Evolutionary conservation across 768 basidiomycete species (phyloP).

Genomic region (Macrolepiota fuliginosa): DNA sequence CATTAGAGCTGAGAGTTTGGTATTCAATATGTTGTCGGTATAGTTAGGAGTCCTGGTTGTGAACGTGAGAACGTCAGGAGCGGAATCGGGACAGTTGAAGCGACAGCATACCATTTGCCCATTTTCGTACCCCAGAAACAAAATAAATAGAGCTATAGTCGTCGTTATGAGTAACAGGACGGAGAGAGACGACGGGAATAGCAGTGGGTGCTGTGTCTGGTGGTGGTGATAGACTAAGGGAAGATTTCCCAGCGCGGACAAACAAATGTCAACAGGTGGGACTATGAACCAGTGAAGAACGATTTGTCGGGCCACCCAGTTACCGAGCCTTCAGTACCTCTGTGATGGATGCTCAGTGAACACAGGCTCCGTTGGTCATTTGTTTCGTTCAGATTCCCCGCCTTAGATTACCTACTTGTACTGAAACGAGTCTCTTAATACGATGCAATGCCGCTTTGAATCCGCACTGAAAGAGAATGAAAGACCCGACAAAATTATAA

Average conservation of each 20-base stretch:
- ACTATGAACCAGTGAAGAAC: background rate
- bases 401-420: background rate
- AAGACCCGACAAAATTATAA: conserved; percentile 7
- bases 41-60: conserved; percentile 63
- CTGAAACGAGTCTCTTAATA: conserved; percentile 1
- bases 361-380: background rate
- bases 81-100: conserved; percentile 12
- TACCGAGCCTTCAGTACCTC: background rate
- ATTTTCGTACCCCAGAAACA: conserved; percentile 35
- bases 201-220: conserved; percentile 11
- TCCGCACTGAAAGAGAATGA: conserved; percentile 1
- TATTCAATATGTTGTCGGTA: conserved; percentile 68
- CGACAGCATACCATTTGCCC: conserved; percentile 64
- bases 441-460: background rate
- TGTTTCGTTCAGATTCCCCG: background rate
- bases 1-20: conserved; percentile 79
- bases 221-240: conserved; percentile 28
- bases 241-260: conserved; percentile 21
- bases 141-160: conserved; percentile 20
- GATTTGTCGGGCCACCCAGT: no score
- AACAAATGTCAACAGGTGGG: conserved; percentile 34
- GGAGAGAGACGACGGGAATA: conserved; percentile 3
- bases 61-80: conserved; percentile 17
- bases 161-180: conserved; percentile 15
- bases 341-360: background rate